A percentile compares a stretch with the other conserved stretches of the same genome.
These are phyloP conservation scores for Uncinocarpus reesii DNA, from an alignment of 2,329 filamentous ascomycete genomes.

Conservation along the genomic window DNA sequence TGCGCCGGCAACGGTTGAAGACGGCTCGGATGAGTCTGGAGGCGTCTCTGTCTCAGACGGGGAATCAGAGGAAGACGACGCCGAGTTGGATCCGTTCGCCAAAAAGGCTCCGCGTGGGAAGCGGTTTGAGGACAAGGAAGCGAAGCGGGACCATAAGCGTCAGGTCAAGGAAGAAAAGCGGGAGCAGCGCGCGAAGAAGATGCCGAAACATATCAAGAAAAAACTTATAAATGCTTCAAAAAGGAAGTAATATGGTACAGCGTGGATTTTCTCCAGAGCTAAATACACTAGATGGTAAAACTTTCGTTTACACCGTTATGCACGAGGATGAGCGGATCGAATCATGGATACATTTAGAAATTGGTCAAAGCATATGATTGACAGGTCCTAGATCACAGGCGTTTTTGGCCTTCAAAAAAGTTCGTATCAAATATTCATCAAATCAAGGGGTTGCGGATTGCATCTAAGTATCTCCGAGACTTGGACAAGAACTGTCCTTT, in stretches of 20 bases:
- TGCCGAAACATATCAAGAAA: constrained; percentile 95
- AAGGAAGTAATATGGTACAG: constrained; percentile 25
- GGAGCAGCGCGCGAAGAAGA: constrained; percentile 87
- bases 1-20: constrained; percentile 24
- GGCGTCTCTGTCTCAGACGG: constrained; percentile 33
- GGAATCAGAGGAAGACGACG: constrained; percentile 27
- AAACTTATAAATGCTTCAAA: constrained; percentile 52
- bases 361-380: too few species aligned
- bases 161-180: constrained; percentile 91
- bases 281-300: not conserved
- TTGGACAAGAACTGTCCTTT: too few species aligned
- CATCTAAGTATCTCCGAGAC: too few species aligned
- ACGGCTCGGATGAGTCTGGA: constrained; percentile 29
- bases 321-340: too few species aligned
- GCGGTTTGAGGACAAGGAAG: constrained; percentile 82
- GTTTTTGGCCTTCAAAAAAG: not conserved
- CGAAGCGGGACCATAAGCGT: constrained; percentile 78
- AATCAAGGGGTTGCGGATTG: too few species aligned
- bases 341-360: too few species aligned
- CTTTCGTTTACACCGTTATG: too few species aligned
- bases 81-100: constrained; percentile 45
- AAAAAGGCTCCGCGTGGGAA: constrained; percentile 66
- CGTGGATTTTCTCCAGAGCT: not conserved
- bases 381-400: too few species aligned
- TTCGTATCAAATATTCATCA: not conserved